A percentile compares a stretch with the other conserved stretches of the same genome.
Evolutionary conservation across 1,284 basidiomycete species (phyloP).

Genomic region (Ustilago bromivora): DNA sequence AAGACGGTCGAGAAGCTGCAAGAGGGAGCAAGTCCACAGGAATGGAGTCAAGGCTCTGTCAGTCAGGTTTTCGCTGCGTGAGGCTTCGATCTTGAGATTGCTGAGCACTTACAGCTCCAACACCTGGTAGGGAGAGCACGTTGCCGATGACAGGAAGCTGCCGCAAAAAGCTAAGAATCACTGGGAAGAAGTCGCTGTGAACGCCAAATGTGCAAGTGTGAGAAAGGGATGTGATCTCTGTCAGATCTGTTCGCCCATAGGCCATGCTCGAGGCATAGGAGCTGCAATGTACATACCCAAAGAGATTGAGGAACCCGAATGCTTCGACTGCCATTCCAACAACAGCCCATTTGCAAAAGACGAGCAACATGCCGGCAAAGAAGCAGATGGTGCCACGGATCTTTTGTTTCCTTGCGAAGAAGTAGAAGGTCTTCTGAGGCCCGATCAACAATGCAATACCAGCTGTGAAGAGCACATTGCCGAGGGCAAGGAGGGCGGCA

Average conservation of each 20-base stretch:
- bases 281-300: conserved; percentile 79
- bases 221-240: neutral
- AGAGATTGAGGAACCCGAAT: conserved; percentile 86
- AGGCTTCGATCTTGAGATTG: neutral
- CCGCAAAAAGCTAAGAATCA: conserved; percentile 92
- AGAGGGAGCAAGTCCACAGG: neutral
- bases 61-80: neutral
- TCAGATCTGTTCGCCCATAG: conserved; percentile 8
- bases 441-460: conserved; percentile 69
- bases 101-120: conserved; percentile 68
- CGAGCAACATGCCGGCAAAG: conserved; percentile 71
- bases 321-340: conserved; percentile 92
- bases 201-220: neutral
- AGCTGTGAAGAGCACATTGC: conserved; percentile 75
- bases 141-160: conserved; percentile 94
- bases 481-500: conserved; percentile 93
- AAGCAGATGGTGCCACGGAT: conserved; percentile 79
- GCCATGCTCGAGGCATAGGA: neutral
- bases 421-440: conserved; percentile 89
- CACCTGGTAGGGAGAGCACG: conserved; percentile 80
- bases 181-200: conserved; percentile 96
- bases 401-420: conserved; percentile 97
- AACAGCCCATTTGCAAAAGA: conserved; percentile 92
- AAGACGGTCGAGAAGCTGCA: conserved; percentile 70
- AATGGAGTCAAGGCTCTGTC: neutral